Evolutionary conservation across 225 moss, liverwort and hornwort species (phyloP), one percentile per base, ranked within the genome.

Genomic region (Pleurozium schreberi): DNA sequence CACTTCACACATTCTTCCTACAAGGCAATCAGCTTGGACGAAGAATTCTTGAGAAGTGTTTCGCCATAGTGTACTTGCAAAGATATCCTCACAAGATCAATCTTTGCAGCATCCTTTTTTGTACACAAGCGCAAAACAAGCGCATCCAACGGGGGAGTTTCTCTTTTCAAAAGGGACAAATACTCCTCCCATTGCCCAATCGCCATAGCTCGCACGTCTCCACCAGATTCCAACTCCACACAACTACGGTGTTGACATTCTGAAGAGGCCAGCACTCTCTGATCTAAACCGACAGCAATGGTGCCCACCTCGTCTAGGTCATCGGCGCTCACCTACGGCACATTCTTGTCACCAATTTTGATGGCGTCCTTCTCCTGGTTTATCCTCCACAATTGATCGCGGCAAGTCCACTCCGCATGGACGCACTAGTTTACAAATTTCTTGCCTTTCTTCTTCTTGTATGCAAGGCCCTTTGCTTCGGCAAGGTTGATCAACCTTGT

Each of bases 211-310:
- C 3, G 6, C 67, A 11, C 5, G 4, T 38, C 67, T 38, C 38
- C 11, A 11, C 3, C 6, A 3, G 2, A 67, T 38, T 12, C 38
- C 21, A 67, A 38, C 20, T 67, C 10, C 1, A 38, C 2, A 2
- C 1, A 6, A 67, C 21, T 67, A 11, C 6, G 67, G 2, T 67
- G 21, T 10, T 2, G 0, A 2, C 0, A 20, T 20, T 67, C 4
- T 20, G 6, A 38, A 20, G 11, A 67, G 38, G 19, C 19, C 19
- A 67, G 1, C 20, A 0, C 11, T 67, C 67, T 67, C 6, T 20
- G 6, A 38, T 7, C 67, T 67, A 67, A 67, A 20, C 1, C 2
- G 38, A 12, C 3, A 1, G 38, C 20, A 67, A 67, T 38, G 21
- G 36, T 67, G 11, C 21, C 3, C 6, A 11, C 67, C 1, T 67